Evolutionary conservation across 1,139 yeast species (phyloP).

Genomic region (Pichia sp.): DNA sequence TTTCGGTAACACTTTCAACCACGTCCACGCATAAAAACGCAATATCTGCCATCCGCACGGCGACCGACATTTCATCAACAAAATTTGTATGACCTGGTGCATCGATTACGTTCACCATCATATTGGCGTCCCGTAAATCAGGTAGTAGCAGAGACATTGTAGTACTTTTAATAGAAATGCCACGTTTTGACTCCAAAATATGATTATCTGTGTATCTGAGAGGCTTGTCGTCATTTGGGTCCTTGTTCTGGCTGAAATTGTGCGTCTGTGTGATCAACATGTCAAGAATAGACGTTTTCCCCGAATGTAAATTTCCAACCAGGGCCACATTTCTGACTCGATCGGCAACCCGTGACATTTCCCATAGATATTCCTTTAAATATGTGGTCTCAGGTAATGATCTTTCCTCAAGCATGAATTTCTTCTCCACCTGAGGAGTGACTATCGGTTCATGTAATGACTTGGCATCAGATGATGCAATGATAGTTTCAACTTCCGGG

Average conservation of each 20-base stretch:
- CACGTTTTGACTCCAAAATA: constrained; percentile 60
- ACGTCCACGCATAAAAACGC: constrained; percentile 70
- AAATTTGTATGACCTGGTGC: constrained; percentile 92
- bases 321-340: constrained; percentile 72
- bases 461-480: constrained; percentile 49
- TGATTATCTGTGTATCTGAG: constrained; percentile 66
- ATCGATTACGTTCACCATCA: constrained; percentile 59
- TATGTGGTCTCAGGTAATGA: constrained; percentile 53
- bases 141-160: constrained; percentile 59
- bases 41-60: constrained; percentile 56
- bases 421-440: constrained; percentile 39
- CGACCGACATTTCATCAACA: constrained; percentile 59
- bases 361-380: constrained; percentile 50
- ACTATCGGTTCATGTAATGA: constrained; percentile 57
- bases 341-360: constrained; percentile 38
- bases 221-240: constrained; percentile 26
- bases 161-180: constrained; percentile 56
- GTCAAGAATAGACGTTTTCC: constrained; percentile 80
- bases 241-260: constrained; percentile 23
- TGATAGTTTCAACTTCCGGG: constrained; percentile 54
- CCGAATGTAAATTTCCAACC: constrained; percentile 79
- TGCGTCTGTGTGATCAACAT: constrained; percentile 61
- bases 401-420: constrained; percentile 41
- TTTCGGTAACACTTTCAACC: constrained; percentile 67
- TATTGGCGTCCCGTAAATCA: constrained; percentile 47